Evolutionary conservation across 202 grass and related monocot genomes (phyloP).

Genomic region (Setaria viridis): DNA sequence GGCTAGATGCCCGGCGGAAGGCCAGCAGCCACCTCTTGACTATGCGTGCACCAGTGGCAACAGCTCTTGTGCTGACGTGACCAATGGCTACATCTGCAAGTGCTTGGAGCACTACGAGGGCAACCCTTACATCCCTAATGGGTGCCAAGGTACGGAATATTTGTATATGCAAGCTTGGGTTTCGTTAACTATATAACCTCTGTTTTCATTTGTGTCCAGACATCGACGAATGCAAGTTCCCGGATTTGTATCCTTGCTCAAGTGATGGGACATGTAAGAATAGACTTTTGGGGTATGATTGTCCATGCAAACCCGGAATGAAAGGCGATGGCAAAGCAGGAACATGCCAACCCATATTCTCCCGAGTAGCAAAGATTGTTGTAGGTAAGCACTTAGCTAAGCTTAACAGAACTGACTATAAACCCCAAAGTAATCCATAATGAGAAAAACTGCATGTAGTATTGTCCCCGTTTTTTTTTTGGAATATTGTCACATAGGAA

Average conservation of each 20-base stretch:
- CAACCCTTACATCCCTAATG: slow-evolving; percentile 7
- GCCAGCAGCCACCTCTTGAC: background rate
- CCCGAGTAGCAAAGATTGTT: background rate
- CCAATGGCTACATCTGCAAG: slow-evolving; percentile 12
- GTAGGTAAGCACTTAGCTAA: background rate
- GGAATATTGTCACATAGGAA: too few relatives aligned
- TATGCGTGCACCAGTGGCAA: background rate
- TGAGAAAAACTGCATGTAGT: too few relatives aligned
- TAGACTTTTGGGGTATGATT: background rate
- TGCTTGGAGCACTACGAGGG: slow-evolving; percentile 1
- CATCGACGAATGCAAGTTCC: background rate
- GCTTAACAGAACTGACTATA: too few relatives aligned
- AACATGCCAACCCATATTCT: background rate
- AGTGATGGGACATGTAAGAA: background rate
- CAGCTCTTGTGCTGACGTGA: background rate
- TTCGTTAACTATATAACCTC: background rate
- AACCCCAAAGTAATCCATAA: too few relatives aligned
- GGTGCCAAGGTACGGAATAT: background rate
- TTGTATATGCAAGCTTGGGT: background rate
- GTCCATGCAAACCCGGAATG: slow-evolving; percentile 15
- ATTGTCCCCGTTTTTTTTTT: too few relatives aligned
- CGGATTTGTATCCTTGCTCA: background rate
- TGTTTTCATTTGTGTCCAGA: background rate
- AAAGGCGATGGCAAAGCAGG: background rate
- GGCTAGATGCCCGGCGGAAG: background rate